Conservation (phyloP, 345 rosid genomes). For the Hibiscus syriacus region DNA sequence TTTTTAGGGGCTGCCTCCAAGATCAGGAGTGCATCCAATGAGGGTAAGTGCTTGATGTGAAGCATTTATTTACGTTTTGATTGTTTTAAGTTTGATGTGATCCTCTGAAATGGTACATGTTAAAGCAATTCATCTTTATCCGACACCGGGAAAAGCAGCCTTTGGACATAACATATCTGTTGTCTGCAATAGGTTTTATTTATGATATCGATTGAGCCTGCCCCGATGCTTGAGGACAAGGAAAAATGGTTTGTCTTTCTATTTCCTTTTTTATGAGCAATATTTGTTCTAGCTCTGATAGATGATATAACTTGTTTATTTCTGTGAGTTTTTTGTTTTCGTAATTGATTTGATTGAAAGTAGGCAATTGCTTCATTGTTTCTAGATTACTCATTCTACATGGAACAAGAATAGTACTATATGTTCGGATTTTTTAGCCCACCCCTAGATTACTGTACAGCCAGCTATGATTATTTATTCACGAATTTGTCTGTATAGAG, state of each 20-base stretch:
- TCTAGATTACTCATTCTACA: no score
- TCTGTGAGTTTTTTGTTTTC: not conserved
- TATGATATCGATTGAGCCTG: conserved; percentile 96
- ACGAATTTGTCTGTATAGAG: not conserved
- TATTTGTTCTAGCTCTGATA: no score
- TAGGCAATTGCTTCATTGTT: not conserved
- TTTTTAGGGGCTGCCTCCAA: conserved; percentile 94
- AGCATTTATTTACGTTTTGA: no score
- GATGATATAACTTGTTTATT: no score
- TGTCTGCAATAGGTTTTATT: conserved; percentile 66
- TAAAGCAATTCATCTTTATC: no score
- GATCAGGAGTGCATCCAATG: conserved; percentile 99
- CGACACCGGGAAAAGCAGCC: no score
- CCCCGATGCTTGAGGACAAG: conserved; percentile 99
- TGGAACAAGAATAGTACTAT: no score
- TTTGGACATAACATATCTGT: conserved; percentile 12
- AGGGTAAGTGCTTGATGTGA: conserved; percentile 75
- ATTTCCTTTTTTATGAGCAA: conserved; percentile 11
- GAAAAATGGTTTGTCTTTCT: conserved; percentile 77
- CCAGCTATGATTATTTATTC: not conserved
- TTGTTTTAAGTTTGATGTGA: no score
- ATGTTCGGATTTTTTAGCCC: no score
- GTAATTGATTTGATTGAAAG: not conserved
- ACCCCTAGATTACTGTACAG: not conserved
- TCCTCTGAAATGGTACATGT: no score